phyloP scores from a whole-genome alignment of 371 early-diverging fungal genomes.

The Blakeslea trispora region DNA sequence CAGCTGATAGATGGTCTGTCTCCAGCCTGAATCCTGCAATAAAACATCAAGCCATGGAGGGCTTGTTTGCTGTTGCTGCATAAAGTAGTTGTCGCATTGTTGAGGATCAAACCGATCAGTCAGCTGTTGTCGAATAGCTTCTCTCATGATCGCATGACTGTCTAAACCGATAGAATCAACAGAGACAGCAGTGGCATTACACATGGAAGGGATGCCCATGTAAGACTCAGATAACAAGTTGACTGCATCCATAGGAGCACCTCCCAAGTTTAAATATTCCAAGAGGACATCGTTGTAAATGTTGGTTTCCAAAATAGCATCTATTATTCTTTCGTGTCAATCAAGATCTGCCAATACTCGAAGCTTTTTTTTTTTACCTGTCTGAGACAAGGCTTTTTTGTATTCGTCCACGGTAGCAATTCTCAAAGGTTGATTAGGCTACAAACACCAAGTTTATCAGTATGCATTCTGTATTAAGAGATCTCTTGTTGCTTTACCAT shows the following conservation, averaged over 20 bases:
- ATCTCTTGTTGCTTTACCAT: too few species aligned
- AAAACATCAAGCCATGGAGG: conserved; percentile 56
- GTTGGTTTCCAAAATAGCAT: conserved; percentile 67
- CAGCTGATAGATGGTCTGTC: conserved; percentile 64
- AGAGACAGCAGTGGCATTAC: conserved; percentile 56
- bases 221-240: conserved; percentile 62
- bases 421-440: neutral
- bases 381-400: neutral
- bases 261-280: conserved; percentile 58
- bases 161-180: conserved; percentile 48
- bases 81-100: conserved; percentile 54
- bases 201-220: conserved; percentile 69
- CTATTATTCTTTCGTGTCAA: conserved; percentile 23
- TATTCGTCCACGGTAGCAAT: neutral
- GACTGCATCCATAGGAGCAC: conserved; percentile 67
- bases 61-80: conserved; percentile 23
- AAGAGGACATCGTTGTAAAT: conserved; percentile 47
- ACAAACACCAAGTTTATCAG: too few species aligned
- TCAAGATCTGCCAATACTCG: neutral
- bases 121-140: conserved; percentile 56
- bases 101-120: conserved; percentile 61
- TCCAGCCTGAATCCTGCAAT: conserved; percentile 61
- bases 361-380: neutral
- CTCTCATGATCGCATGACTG: conserved; percentile 47
- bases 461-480: too few species aligned